Evolutionary conservation across 2,329 filamentous ascomycete species (phyloP).

Genomic region (Colletotrichum sp.): DNA sequence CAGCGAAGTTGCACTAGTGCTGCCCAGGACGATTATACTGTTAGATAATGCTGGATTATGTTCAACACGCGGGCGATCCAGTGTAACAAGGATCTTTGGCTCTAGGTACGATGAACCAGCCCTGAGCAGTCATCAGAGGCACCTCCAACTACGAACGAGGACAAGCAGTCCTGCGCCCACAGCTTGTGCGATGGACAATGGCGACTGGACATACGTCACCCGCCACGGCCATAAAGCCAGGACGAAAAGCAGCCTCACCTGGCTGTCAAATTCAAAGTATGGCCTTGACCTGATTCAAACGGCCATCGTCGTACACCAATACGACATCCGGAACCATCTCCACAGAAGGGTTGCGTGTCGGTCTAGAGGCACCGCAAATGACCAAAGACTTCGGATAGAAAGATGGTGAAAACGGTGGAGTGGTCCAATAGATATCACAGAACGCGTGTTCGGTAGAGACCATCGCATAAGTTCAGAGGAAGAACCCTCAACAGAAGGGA

Average conservation of each 20-base stretch:
- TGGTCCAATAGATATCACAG: background rate
- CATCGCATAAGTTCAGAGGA: background rate
- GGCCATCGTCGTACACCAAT: background rate
- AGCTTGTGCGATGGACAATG: background rate
- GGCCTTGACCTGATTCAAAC: background rate
- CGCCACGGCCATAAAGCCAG: background rate
- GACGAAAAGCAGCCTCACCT: background rate
- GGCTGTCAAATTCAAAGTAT: background rate
- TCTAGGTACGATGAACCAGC: background rate
- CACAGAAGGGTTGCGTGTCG: background rate
- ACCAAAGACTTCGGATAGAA: no score
- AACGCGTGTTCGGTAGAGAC: background rate
- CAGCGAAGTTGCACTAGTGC: background rate
- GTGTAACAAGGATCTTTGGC: background rate
- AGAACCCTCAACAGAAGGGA: background rate
- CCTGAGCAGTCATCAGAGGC: background rate
- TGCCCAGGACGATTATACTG: background rate
- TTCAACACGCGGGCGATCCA: background rate
- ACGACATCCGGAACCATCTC: background rate
- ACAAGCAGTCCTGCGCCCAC: no score
- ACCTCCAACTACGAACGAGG: background rate
- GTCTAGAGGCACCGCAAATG: accelerated
- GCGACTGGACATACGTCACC: background rate
- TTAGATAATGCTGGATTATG: background rate
- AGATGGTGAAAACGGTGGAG: no score